These are phyloP conservation scores for Solanum habrochaites DNA, from an alignment of 257 asterid species.

Conservation along the genomic window DNA sequence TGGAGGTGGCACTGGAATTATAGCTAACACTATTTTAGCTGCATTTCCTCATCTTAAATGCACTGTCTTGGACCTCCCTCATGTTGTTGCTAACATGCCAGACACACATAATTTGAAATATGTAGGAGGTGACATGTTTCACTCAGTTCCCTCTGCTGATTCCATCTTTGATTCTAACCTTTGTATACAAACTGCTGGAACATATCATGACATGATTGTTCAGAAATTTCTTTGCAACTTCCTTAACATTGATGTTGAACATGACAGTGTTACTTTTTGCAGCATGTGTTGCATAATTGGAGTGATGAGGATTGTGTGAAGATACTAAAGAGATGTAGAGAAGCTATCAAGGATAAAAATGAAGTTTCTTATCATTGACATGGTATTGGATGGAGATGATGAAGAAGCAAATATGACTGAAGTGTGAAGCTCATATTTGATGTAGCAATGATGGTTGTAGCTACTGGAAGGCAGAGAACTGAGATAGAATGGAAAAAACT, in stretches of 20 bases:
- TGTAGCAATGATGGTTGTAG: background rate
- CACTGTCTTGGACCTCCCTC: constrained; percentile 5
- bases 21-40: background rate
- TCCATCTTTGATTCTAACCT: background rate
- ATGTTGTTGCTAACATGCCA: constrained; percentile 1
- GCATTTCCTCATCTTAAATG: constrained; percentile 5
- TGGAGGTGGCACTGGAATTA: constrained; percentile 9
- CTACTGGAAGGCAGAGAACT: background rate
- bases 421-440: background rate
- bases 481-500: constrained; percentile 3
- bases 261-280: background rate
- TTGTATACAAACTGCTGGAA: background rate
- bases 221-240: background rate
- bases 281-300: background rate
- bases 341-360: background rate
- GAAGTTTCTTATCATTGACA: background rate
- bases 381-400: background rate
- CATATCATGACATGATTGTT: background rate
- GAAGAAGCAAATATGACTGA: background rate
- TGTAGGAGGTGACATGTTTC: constrained; percentile 11
- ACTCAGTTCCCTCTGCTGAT: constrained; percentile 1
- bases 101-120: background rate
- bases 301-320: background rate
- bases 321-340: background rate
- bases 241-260: background rate